A percentile compares a stretch with the other conserved stretches of the same genome.
These are phyloP conservation scores for Boletus speciosus DNA, from an alignment of 768 basidiomycete genomes.

Conservation along the genomic window DNA sequence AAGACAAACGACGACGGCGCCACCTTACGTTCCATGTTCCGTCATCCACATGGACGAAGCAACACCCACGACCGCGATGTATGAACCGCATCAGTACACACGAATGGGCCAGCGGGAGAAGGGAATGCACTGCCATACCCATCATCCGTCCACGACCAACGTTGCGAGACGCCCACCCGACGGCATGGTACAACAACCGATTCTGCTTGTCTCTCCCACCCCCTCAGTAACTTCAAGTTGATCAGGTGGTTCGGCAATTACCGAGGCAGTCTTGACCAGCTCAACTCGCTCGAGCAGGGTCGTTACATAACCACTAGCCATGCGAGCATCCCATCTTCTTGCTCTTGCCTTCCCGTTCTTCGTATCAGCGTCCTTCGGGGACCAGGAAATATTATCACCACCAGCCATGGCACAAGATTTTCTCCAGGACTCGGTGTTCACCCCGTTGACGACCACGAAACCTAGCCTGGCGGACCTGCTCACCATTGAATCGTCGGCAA, in stretches of 20 bases:
- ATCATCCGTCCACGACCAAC: no score
- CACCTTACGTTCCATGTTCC: no score
- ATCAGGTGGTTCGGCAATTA: neutral
- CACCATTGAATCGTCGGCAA: slow-evolving; percentile 69
- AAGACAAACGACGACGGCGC: no score
- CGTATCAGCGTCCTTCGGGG: slow-evolving; percentile 26
- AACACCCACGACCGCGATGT: no score
- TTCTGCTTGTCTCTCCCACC: no score
- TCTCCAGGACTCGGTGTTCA: slow-evolving; percentile 13
- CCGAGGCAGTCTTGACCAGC: neutral
- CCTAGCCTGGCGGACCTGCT: slow-evolving; percentile 73
- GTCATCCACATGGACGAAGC: no score
- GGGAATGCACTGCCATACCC: no score
- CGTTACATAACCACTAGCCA: slow-evolving; percentile 2
- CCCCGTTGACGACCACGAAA: slow-evolving; percentile 39
- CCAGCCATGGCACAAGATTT: slow-evolving; percentile 13
- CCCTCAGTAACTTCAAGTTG: no score
- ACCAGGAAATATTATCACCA: slow-evolving; percentile 27
- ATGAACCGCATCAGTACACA: no score
- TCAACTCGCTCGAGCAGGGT: neutral
- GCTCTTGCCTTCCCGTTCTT: slow-evolving; percentile 30
- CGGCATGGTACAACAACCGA: no score
- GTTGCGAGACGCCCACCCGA: no score
- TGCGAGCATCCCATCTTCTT: slow-evolving; percentile 21
- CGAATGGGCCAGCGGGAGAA: no score